phyloP scores from a whole-genome alignment of 2,329 filamentous ascomycete species.

The Colletotrichum caudatum region DNA sequence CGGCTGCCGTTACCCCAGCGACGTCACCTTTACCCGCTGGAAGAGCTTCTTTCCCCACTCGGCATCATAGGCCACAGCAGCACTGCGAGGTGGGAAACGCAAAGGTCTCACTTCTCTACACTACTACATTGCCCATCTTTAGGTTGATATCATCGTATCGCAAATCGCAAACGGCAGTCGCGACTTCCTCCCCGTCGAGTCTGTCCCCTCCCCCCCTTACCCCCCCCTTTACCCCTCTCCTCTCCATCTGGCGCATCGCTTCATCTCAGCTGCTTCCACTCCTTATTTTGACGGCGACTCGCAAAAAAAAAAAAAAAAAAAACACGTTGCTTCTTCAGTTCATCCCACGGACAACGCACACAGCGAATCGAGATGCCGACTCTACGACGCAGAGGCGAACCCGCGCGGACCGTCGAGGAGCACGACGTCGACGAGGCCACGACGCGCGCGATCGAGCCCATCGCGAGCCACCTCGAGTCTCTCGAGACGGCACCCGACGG shows the following conservation, averaged over 20 bases:
- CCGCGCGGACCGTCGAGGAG: slow-evolving; percentile 19
- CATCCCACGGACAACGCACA: slow-evolving; percentile 4
- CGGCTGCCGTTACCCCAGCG: slow-evolving; percentile 42
- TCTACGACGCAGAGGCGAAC: slow-evolving; percentile 38
- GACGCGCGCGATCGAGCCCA: slow-evolving; percentile 39
- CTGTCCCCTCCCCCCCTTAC: slow-evolving; percentile 10
- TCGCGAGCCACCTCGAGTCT: slow-evolving; percentile 40
- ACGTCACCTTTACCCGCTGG: slow-evolving; percentile 41
- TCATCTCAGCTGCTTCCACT: background rate
- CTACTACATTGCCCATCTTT: slow-evolving; percentile 1
- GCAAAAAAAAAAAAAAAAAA: slow-evolving; percentile 1
- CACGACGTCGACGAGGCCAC: slow-evolving; percentile 33
- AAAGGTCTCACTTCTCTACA: slow-evolving; percentile 36
- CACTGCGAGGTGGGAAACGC: slow-evolving; percentile 22
- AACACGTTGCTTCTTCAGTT: slow-evolving; percentile 2
- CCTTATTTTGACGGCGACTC: background rate
- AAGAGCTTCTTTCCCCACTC: slow-evolving; percentile 36
- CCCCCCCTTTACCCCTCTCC: slow-evolving; percentile 28
- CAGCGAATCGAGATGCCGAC: slow-evolving; percentile 35
- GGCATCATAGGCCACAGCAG: slow-evolving; percentile 32
- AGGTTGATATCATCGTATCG: slow-evolving; percentile 31
- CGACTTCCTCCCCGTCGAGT: slow-evolving; percentile 10
- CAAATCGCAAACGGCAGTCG: slow-evolving; percentile 36
- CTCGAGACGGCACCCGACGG: slow-evolving; percentile 38
- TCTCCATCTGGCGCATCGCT: slow-evolving; percentile 24